These are phyloP conservation scores for Salvia sclarea DNA, from an alignment of 305 asterid genomes.

Conservation along the genomic window DNA sequence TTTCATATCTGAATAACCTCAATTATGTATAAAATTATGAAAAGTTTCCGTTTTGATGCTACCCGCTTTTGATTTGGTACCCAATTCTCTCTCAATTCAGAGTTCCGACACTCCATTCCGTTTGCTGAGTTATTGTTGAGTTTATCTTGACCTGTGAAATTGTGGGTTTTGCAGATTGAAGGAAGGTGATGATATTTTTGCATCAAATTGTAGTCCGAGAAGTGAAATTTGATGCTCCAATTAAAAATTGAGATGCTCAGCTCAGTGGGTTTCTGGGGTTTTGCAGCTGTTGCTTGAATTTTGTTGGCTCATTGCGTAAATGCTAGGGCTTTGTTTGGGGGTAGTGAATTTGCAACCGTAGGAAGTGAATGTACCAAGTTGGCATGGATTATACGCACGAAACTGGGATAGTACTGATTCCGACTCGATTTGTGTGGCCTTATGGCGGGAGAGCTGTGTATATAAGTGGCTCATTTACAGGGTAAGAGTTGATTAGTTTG, in stretches of 20 bases:
- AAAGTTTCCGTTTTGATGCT: constrained; percentile 34
- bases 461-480: constrained; percentile 87
- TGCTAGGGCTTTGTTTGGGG: constrained; percentile 32
- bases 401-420: constrained; percentile 60
- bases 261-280: constrained; percentile 30
- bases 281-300: constrained; percentile 31
- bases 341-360: constrained; percentile 32
- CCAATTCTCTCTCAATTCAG: constrained; percentile 6
- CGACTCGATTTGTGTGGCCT: constrained; percentile 89
- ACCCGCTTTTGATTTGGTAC: constrained; percentile 23
- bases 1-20: constrained; percentile 14
- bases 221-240: constrained; percentile 20
- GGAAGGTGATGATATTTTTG: constrained; percentile 9
- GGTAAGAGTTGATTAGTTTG: constrained; percentile 52
- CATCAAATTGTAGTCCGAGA: constrained; percentile 29
- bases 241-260: constrained; percentile 26
- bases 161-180: constrained; percentile 33
- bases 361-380: constrained; percentile 52
- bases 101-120: constrained; percentile 3
- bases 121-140: background rate
- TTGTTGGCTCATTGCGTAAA: constrained; percentile 27
- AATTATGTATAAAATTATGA: constrained; percentile 18
- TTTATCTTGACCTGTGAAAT: constrained; percentile 14
- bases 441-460: constrained; percentile 86
- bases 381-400: constrained; percentile 72